Evolutionary conservation across 2,329 filamentous ascomycete genomes (phyloP).

Genomic region (Diaporthe citrichinensis): DNA sequence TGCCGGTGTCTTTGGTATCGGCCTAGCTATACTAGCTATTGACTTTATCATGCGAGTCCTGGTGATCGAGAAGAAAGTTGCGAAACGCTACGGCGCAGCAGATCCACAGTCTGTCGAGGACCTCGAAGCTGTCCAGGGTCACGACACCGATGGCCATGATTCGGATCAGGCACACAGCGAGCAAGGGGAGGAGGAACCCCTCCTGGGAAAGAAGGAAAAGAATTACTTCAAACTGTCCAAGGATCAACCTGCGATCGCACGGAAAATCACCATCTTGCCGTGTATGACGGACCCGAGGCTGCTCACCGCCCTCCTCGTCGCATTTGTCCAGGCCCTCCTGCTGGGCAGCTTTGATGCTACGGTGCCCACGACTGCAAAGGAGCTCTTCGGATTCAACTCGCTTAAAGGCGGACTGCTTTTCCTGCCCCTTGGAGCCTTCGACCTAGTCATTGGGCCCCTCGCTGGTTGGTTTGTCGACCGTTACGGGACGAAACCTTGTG

Average conservation of each 20-base stretch:
- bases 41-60: constrained; percentile 73
- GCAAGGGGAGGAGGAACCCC: constrained; percentile 54
- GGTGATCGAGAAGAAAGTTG: constrained; percentile 75
- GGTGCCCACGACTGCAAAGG: constrained; percentile 53
- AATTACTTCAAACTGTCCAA: constrained; percentile 58
- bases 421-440: constrained; percentile 54
- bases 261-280: constrained; percentile 62
- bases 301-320: constrained; percentile 54
- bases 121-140: constrained; percentile 40
- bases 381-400: constrained; percentile 54
- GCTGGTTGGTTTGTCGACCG: constrained; percentile 55
- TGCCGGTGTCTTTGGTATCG: constrained; percentile 70
- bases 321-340: constrained; percentile 59
- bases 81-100: constrained; percentile 54
- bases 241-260: constrained; percentile 55
- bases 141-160: neutral
- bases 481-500: constrained; percentile 52
- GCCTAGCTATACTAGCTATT: constrained; percentile 65
- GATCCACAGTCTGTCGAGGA: constrained; percentile 34
- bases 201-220: constrained; percentile 54
- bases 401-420: constrained; percentile 55
- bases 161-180: constrained; percentile 38
- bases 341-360: constrained; percentile 56
- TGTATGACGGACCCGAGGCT: constrained; percentile 57
- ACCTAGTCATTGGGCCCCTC: constrained; percentile 52